Evolutionary conservation across 306 rosid genomes (phyloP).

Genomic region (Comarum palustre): DNA sequence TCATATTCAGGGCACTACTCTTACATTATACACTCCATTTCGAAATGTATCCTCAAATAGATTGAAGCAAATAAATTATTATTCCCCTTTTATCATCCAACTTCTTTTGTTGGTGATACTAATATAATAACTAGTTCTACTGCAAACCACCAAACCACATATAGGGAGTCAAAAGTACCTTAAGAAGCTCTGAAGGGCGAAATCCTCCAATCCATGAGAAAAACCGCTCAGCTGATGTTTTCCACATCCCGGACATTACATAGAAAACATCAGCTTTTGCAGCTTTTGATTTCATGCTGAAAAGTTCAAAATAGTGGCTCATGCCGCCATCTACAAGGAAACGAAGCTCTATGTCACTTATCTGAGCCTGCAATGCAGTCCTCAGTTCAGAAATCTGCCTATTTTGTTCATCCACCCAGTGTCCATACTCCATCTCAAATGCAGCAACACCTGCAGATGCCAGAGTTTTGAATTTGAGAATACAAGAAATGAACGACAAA

Average conservation of each 20-base stretch:
- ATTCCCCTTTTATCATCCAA: background rate
- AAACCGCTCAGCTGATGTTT: slow-evolving; percentile 72
- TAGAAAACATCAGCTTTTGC: slow-evolving; percentile 85
- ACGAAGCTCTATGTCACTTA: slow-evolving; percentile 54
- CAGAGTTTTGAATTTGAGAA: slow-evolving; percentile 24
- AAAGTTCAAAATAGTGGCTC: slow-evolving; percentile 73
- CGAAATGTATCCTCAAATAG: background rate
- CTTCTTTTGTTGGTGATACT: background rate
- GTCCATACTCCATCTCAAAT: slow-evolving; percentile 77
- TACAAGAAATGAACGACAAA: slow-evolving; percentile 10
- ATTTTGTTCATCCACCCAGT: slow-evolving; percentile 81
- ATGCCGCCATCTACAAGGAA: slow-evolving; percentile 59
- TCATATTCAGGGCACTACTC: background rate
- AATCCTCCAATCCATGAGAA: slow-evolving; percentile 95
- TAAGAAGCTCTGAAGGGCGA: slow-evolving; percentile 88
- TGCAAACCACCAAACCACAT: background rate
- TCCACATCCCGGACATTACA: slow-evolving; percentile 85
- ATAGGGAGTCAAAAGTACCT: slow-evolving; percentile 40
- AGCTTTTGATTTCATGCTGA: slow-evolving; percentile 72
- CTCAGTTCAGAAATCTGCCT: slow-evolving; percentile 60
- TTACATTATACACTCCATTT: background rate
- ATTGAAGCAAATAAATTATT: background rate
- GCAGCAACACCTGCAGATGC: slow-evolving; percentile 48
- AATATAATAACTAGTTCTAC: background rate
- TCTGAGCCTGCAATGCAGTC: slow-evolving; percentile 53